phyloP scores from a whole-genome alignment of 164 flowering plant species.

The Annona cherimola region DNA sequence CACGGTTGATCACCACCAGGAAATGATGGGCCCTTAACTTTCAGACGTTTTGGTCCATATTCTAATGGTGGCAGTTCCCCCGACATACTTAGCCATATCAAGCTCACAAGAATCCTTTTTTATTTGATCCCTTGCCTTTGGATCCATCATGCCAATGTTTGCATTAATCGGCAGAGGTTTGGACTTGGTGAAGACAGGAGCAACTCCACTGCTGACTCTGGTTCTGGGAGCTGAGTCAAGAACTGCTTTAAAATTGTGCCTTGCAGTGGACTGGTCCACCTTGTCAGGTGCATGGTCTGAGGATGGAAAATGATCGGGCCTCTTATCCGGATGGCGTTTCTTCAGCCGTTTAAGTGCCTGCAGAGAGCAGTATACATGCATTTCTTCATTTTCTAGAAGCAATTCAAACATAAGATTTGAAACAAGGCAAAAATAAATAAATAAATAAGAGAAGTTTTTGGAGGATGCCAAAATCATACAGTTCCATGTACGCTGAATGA shows the following conservation, averaged over 20 bases:
- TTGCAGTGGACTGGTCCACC: slow-evolving; percentile 8
- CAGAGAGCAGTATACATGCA: neutral
- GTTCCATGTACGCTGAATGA: too few relatives aligned
- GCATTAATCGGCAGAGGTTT: slow-evolving; percentile 12
- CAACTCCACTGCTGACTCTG: slow-evolving; percentile 29
- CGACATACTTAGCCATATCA: slow-evolving; percentile 20
- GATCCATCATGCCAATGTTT: slow-evolving; percentile 21
- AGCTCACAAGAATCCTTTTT: slow-evolving; percentile 25
- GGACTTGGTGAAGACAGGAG: slow-evolving; percentile 38
- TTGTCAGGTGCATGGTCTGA: slow-evolving; percentile 22
- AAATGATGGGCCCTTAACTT: slow-evolving; percentile 61
- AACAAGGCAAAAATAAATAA: too few relatives aligned
- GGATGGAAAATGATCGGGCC: slow-evolving; percentile 23
- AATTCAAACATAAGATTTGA: too few relatives aligned
- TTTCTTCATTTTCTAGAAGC: too few relatives aligned
- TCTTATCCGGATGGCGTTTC: slow-evolving; percentile 38
- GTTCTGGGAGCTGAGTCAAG: slow-evolving; percentile 19
- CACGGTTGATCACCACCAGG: slow-evolving; percentile 26
- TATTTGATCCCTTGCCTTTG: slow-evolving; percentile 29
- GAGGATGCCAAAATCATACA: too few relatives aligned
- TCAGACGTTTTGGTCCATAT: slow-evolving; percentile 58
- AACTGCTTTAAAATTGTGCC: slow-evolving; percentile 26
- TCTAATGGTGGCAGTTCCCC: slow-evolving; percentile 40
- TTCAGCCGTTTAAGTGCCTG: slow-evolving; percentile 68
- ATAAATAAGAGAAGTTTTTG: too few relatives aligned